Base-by-base conservation (phyloP, 352 stramenopile genomes). In the Globisporangium viniferum region DNA sequence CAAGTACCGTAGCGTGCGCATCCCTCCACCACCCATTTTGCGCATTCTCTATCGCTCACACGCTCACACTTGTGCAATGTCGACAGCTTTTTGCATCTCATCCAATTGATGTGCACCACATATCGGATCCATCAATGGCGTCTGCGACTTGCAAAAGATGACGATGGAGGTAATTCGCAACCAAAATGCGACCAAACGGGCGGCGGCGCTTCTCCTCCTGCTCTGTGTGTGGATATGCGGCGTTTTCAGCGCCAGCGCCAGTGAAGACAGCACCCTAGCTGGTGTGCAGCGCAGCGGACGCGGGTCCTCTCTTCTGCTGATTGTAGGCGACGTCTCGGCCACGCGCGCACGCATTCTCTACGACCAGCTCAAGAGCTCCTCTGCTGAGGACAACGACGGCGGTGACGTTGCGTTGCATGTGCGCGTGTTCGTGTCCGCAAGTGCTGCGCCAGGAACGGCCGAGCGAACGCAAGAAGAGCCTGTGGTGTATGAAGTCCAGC, bases 281-380 rank as follows among this genome's bases (percentile, higher is more conserved):
- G 33, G 1, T 18, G 33, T 7, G n/a, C 14, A 62, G 33, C 29
- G 6, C 54, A 60, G 10, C 5, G 8, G 36, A 3, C 54, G 22
- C 10, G 27, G 48, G 56, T n/a, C 20, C 9, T 20, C 51, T 3
- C 67, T 89, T 54, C 54, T 92, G 33, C 46, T 91, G 39, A 65
- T 86, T 15, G 75, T 91, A 33, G 84, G 84, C 22, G 71, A 86
- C 44, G 84, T 92, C 41, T 70, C 73, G 18, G 31, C 74, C 15
- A 76, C 78, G 1, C 69, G 59, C 9, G 82, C 80, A 33, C 80
- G 82, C 44, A 73, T 90, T 44, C 68, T 90, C 49, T 80, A 73
- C n/a, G 82, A 90, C 33, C 69, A 68, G 29, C 64, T n/a, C 24
- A 51, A 51, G 44, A 22, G 18, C 44, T 51, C 44, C 18, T 27